Evolutionary conservation across 306 rosid genomes (phyloP).

Genomic region (Begonia loranthoides): DNA sequence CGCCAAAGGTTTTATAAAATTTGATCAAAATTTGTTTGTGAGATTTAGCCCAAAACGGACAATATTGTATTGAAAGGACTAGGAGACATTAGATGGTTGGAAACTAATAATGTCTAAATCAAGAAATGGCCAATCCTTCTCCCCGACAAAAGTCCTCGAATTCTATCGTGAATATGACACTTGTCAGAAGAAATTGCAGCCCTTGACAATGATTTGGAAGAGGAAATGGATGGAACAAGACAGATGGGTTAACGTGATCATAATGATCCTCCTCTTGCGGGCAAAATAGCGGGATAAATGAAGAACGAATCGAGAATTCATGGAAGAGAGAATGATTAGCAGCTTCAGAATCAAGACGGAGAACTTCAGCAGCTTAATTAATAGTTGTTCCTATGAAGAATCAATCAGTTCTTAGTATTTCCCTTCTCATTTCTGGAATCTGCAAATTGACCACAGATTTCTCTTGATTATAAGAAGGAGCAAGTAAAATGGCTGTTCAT

Average conservation of each 20-base stretch:
- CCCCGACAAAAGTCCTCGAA: conserved; percentile 45
- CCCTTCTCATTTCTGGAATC: background rate
- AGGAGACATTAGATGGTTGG: too few relatives aligned
- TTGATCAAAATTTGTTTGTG: too few relatives aligned
- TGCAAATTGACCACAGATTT: background rate
- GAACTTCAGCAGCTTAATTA: too few relatives aligned
- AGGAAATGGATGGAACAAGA: background rate
- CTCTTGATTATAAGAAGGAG: too few relatives aligned
- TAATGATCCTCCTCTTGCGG: too few relatives aligned
- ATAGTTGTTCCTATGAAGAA: background rate
- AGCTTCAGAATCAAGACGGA: too few relatives aligned
- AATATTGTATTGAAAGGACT: too few relatives aligned
- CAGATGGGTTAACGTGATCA: conserved; percentile 14
- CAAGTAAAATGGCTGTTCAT: too few relatives aligned
- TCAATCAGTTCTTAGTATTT: background rate
- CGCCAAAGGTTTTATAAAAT: too few relatives aligned
- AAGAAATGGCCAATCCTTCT: conserved; percentile 75
- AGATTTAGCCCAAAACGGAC: too few relatives aligned
- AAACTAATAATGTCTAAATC: too few relatives aligned
- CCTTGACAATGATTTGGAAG: conserved; percentile 20
- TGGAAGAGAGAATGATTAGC: conserved; percentile 30
- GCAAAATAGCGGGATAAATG: conserved; percentile 13
- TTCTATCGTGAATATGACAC: conserved; percentile 25
- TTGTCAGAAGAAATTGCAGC: conserved; percentile 35
- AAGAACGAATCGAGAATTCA: conserved; percentile 52